A percentile compares a stretch with the other conserved stretches of the same genome.
phyloP scores from a whole-genome alignment of 2,329 filamentous ascomycete species.

The Curvularia spicifera region DNA sequence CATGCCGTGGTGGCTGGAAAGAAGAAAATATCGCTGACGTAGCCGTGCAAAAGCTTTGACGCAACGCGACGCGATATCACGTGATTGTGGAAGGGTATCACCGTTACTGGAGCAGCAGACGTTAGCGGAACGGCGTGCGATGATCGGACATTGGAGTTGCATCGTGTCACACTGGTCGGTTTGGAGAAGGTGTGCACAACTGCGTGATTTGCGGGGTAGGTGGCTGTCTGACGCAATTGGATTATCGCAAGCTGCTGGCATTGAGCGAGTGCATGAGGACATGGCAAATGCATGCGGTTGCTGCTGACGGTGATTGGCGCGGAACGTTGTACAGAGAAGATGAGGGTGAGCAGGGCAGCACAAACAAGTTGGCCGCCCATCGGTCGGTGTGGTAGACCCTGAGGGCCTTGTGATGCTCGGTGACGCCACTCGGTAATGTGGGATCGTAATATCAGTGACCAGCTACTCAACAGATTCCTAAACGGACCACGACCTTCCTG shows the following conservation, averaged over 20 bases:
- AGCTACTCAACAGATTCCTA: conserved; percentile 19
- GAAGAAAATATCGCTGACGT: conserved; percentile 15
- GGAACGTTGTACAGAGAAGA: conserved; percentile 14
- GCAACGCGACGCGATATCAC: conserved; percentile 23
- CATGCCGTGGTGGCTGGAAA: conserved; percentile 3
- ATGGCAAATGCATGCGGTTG: conserved; percentile 27
- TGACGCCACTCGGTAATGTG: conserved; percentile 24
- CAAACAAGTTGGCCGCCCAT: conserved; percentile 3
- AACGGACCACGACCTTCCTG: conserved; percentile 6
- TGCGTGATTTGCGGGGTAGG: conserved; percentile 11
- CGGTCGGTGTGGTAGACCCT: conserved; percentile 4
- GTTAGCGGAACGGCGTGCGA: conserved; percentile 1
- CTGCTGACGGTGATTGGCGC: conserved; percentile 21
- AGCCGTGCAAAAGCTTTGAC: not conserved
- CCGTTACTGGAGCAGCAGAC: not conserved
- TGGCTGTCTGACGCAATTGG: conserved; percentile 8
- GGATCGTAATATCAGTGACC: conserved; percentile 17
- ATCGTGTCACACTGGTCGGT: conserved; percentile 10
- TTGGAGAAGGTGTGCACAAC: conserved; percentile 9
- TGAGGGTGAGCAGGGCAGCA: conserved; percentile 1
- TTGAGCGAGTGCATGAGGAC: conserved; percentile 20
- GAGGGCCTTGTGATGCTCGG: conserved; percentile 23
- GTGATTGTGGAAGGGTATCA: conserved; percentile 1
- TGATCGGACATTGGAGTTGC: conserved; percentile 8
- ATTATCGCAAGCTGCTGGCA: conserved; percentile 27